A percentile compares a stretch with the other conserved stretches of the same genome.
Conservation (phyloP, 805 yeast genomes). For the Teunomyces cretensis region DNA sequence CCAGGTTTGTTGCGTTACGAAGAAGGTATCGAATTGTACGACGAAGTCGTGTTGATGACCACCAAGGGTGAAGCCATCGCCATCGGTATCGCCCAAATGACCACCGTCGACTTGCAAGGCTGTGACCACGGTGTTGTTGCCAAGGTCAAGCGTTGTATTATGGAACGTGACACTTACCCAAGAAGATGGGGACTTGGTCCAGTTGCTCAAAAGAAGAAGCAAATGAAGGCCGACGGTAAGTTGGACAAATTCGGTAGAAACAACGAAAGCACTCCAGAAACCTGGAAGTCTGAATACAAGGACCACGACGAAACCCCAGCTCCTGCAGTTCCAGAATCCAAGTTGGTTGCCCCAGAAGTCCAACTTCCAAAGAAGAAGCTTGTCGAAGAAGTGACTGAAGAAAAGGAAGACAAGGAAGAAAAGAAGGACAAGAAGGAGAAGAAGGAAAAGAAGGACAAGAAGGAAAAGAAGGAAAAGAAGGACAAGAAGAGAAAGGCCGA, state of each 20-base stretch:
- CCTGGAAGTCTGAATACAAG: conserved; percentile 86
- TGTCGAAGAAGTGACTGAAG: conserved; percentile 40
- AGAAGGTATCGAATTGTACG: conserved; percentile 95
- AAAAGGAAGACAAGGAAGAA: conserved; percentile 20
- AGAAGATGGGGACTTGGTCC: conserved; percentile 99
- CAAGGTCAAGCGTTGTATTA: conserved; percentile 97
- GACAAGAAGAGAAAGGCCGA: conserved; percentile 59
- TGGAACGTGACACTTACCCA: conserved; percentile 99
- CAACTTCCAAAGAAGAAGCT: conserved; percentile 52
- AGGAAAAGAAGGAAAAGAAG: conserved; percentile 60
- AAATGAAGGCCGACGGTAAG: conserved; percentile 94
- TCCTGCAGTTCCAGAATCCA: conserved; percentile 57
- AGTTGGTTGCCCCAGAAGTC: conserved; percentile 46
- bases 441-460: conserved; percentile 50
- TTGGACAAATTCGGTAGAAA: conserved; percentile 93
- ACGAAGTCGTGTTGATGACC: conserved; percentile 96
- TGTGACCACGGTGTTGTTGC: conserved; percentile 99
- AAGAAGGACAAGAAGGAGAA: conserved; percentile 36
- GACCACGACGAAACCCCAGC: conserved; percentile 62
- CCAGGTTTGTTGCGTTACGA: conserved; percentile 98
- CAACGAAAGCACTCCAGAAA: conserved; percentile 90
- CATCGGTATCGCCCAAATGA: conserved; percentile 97
- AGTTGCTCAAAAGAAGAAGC: conserved; percentile 97
- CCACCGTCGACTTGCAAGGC: conserved; percentile 92
- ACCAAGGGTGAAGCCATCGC: conserved; percentile 99